phyloP scores from a whole-genome alignment of 106 monocot genomes.

The Platanthera guangdongensis region DNA sequence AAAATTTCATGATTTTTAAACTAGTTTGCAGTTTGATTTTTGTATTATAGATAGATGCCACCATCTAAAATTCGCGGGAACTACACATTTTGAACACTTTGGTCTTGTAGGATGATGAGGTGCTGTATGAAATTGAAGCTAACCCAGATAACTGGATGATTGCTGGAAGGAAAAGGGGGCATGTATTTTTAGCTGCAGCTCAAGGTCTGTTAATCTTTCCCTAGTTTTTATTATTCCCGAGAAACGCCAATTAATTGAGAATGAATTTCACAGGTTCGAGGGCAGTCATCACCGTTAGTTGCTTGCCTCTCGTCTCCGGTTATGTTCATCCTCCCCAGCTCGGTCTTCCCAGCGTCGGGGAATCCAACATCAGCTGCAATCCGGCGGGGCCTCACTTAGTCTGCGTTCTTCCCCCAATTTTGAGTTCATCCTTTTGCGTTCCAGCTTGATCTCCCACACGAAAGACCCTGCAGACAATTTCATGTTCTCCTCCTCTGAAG shows the following conservation, averaged over 20 bases:
- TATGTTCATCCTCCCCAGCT: constrained; percentile 85
- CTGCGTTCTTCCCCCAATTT: constrained; percentile 68
- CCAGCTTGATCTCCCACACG: constrained; percentile 32
- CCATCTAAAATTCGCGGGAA: not conserved
- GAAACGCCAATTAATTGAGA: not conserved
- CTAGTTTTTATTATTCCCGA: not conserved
- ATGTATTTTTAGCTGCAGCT: constrained; percentile 41
- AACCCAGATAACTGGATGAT: constrained; percentile 97
- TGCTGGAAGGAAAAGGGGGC: constrained; percentile 89
- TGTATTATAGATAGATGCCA: no score
- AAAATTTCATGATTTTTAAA: no score
- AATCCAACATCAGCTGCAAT: constrained; percentile 65
- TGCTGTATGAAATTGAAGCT: constrained; percentile 87
- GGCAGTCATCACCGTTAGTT: constrained; percentile 53
- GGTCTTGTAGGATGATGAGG: constrained; percentile 56
- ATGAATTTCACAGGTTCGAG: constrained; percentile 62
- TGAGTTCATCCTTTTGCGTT: constrained; percentile 86
- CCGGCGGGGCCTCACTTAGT: constrained; percentile 91
- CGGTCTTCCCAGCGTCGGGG: constrained; percentile 50
- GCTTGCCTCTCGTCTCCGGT: constrained; percentile 79
- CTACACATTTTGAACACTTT: not conserved
- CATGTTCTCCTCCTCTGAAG: not conserved
- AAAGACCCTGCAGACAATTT: no score
- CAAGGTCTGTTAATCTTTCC: constrained; percentile 32
- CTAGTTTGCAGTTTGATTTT: no score